Evolutionary conservation across 139 green algal genomes (phyloP).

Genomic region (Chlorella vulgaris): DNA sequence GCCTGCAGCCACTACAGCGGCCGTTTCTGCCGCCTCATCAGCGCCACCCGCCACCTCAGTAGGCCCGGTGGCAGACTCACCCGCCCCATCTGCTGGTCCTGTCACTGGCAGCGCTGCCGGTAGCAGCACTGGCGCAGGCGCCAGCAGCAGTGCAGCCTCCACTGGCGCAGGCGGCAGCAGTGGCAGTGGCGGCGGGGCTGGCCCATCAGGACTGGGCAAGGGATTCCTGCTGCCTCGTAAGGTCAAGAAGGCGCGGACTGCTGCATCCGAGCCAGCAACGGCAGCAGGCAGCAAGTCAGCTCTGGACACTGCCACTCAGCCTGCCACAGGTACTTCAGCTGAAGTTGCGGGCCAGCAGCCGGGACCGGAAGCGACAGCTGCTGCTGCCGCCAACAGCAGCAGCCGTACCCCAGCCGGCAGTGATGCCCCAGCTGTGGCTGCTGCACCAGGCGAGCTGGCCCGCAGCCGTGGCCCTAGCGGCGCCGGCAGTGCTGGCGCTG

Average conservation of each 20-base stretch:
- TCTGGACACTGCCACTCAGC: too few species aligned
- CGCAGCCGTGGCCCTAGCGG: background rate
- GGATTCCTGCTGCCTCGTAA: slow-evolving; percentile 21
- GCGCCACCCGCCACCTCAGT: too few species aligned
- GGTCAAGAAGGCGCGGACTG: slow-evolving; percentile 12
- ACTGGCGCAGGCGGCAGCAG: background rate
- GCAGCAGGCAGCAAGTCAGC: background rate
- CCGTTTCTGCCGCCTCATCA: too few species aligned
- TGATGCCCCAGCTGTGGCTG: background rate
- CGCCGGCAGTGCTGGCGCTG: background rate
- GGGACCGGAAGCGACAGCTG: too few species aligned
- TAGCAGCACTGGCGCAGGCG: too few species aligned
- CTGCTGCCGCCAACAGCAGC: background rate
- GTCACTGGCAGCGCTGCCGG: background rate
- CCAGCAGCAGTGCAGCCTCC: background rate
- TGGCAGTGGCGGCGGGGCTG: background rate
- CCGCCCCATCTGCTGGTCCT: too few species aligned
- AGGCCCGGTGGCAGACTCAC: too few species aligned
- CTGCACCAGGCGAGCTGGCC: background rate
- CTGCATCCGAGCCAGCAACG: background rate
- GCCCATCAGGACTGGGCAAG: background rate
- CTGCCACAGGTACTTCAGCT: too few species aligned
- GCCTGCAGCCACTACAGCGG: too few species aligned
- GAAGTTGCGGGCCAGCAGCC: too few species aligned
- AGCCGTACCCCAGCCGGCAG: background rate